phyloP scores from a whole-genome alignment of 192 early-diverging fungal species.

The Coemansia brasiliensis region DNA sequence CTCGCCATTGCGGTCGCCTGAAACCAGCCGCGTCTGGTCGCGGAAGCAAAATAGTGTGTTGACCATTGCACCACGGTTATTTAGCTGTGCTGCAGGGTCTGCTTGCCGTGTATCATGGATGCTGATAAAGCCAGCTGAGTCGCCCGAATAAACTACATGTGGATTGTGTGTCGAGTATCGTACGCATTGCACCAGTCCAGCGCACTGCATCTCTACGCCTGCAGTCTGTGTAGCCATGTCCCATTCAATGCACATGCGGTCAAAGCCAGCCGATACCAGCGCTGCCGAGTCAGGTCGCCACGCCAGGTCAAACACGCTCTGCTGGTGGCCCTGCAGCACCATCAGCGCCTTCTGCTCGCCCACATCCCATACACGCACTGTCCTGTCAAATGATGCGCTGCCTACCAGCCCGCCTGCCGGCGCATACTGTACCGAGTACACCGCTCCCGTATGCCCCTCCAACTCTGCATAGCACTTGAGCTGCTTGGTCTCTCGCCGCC shows the following conservation, averaged over 20 bases:
- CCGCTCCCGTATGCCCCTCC: slow-evolving; percentile 84
- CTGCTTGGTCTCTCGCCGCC: slow-evolving; percentile 49
- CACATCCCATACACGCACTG: slow-evolving; percentile 87
- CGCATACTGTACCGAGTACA: slow-evolving; percentile 89
- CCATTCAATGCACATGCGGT: slow-evolving; percentile 50
- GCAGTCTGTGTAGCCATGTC: slow-evolving; percentile 34
- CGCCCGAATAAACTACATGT: slow-evolving; percentile 63
- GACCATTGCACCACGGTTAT: slow-evolving; percentile 45
- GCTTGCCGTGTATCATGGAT: slow-evolving; percentile 44
- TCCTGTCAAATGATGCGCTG: slow-evolving; percentile 93
- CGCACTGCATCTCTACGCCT: slow-evolving; percentile 19
- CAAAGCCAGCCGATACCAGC: slow-evolving; percentile 45
- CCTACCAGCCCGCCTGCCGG: slow-evolving; percentile 78
- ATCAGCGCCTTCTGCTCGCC: slow-evolving; percentile 47
- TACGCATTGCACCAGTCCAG: slow-evolving; percentile 47
- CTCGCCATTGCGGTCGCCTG: slow-evolving; percentile 54
- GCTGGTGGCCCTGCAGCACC: slow-evolving; percentile 60
- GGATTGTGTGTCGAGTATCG: slow-evolving; percentile 62
- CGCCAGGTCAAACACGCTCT: slow-evolving; percentile 53
- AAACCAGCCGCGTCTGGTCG: slow-evolving; percentile 50
- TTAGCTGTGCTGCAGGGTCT: slow-evolving; percentile 27
- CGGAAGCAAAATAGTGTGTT: slow-evolving; percentile 55
- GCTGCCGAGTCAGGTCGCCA: slow-evolving; percentile 42
- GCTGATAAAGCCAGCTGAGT: slow-evolving; percentile 69
- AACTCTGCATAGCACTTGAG: slow-evolving; percentile 51